These are phyloP conservation scores for Microdochium nivale DNA, from an alignment of 2,329 filamentous ascomycete species.

Conservation along the genomic window DNA sequence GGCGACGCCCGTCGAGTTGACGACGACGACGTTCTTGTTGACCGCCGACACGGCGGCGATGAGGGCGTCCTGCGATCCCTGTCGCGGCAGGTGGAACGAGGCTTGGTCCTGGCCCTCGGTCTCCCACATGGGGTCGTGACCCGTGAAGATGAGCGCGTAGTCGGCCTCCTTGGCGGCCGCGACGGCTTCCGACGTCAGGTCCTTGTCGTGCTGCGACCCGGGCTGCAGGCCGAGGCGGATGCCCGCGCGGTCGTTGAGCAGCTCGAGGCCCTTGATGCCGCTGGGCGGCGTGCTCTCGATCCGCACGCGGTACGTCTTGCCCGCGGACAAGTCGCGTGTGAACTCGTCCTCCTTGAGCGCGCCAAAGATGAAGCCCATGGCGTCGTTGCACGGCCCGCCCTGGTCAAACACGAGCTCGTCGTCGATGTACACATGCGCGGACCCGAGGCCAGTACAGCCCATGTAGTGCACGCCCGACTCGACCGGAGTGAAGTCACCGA, in stretches of 20 bases:
- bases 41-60: conserved; percentile 45
- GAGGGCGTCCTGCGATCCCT: conserved; percentile 51
- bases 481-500: conserved; percentile 20
- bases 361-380: conserved; percentile 25
- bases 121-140: conserved; percentile 43
- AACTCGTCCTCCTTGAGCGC: conserved; percentile 21
- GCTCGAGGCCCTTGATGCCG: conserved; percentile 13
- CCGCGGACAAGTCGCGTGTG: conserved; percentile 15
- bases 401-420: conserved; percentile 21
- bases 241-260: conserved; percentile 22
- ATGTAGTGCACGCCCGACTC: conserved; percentile 22
- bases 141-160: conserved; percentile 55
- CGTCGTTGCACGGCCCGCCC: conserved; percentile 18
- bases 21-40: conserved; percentile 51
- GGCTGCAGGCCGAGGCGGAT: conserved; percentile 22
- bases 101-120: conserved; percentile 60
- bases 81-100: conserved; percentile 59
- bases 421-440: conserved; percentile 20
- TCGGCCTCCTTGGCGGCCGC: conserved; percentile 50
- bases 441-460: conserved; percentile 19
- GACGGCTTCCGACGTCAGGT: conserved; percentile 39
- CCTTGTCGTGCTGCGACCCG: conserved; percentile 22
- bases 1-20: conserved; percentile 58
- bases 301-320: conserved; percentile 20
- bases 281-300: conserved; percentile 20